Evolutionary conservation across 768 basidiomycete genomes (phyloP), one percentile per base, ranked within the genome.

Genomic region (Clavaria fumosa): DNA sequence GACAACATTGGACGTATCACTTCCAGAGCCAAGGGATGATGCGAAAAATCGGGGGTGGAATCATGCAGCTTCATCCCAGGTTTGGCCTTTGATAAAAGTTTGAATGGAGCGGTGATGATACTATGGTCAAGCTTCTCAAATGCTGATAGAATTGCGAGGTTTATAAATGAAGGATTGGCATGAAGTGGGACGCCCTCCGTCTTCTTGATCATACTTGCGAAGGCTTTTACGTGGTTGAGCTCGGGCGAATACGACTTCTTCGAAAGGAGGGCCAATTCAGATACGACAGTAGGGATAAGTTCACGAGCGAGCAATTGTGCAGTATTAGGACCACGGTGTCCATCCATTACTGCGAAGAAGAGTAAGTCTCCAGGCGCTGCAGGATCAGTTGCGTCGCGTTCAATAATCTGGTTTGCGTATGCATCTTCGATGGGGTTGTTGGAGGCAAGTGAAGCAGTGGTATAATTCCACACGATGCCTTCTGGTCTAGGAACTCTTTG

Each of bases 351-450:
- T 1, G 85, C 63, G 49, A 88, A 90, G 57, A 93, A 82, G 31
- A 88, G 62, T 43, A 81, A 69, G 49, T 85, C 83, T 10, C 80
- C 79, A 2, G 70, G 67, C 0, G 63, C 63, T 3, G 69, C 63
- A 7, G 69, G 63, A 45, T 77, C 72, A n/a, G 69, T 59, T 3
- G 59, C 59, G 49, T 82, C 75, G 26, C 76, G 64, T 45, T 69
- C 54, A 34, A 93, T 60, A 43, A 89, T 61, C 39, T 76, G 73
- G 42, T 69, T 66, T 3, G 82, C 72, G 45, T 78, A 70, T 17
- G 88, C 77, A 53, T 99, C 95, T 57, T 99, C 95, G 36, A 95
- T 76, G 5, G 89, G 85, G 42, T 81, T 72, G 50, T 99, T 99
- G 3, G 88, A 80, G 1, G 83, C 64, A 23, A 97, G 61, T 23